Evolutionary conservation across 208 protist genomes (phyloP), one percentile per base, ranked within the genome.

Genomic region (Wallacemonas sp.): DNA sequence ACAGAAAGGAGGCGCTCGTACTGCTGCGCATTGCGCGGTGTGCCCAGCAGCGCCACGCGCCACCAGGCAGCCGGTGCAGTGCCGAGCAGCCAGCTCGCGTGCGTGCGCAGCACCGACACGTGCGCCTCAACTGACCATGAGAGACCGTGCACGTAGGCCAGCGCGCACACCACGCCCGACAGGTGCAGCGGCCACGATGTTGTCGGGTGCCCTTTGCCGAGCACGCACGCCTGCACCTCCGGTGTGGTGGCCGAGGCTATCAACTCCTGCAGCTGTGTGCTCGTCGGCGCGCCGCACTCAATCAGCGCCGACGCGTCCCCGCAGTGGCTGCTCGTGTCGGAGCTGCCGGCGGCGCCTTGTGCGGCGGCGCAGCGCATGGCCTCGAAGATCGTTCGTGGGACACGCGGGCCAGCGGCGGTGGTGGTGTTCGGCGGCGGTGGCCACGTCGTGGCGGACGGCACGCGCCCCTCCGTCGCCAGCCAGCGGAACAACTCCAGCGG

Each of bases 401-500:
- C 25, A 31, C 48, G 48, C 26, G 3, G 4, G 3, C 22, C 10
- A 25, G 25, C 5, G 25, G 44, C 44, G 11, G 48, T 32, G 23
- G 48, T 50, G n/a, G n/a, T n/a, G n/a, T n/a, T n/a, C n/a, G n/a
- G n/a, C n/a, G n/a, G n/a, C n/a, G n/a, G n/a, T n/a, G n/a, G 25
- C 48, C 23, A 25, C 10, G 25, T 18, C 25, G 48, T 18, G 25
- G 23, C 10, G 23, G 52, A 14, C n/a, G 52, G 52, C 8, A 29
- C 16, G 14, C 16, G 29, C 0, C 52, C 52, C 4, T 41, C 7
- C 3, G 20, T 33, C 7, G 70, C 72, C 7, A 82, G 65, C 4
- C 42, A 29, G 8, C 32, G 54, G 14, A 80, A 65, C 48, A 73
- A n/a, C 22, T 41, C 16, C 41, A 79, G 36, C 0, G 78, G 66